Percentiles rank a stretch among this genome's conserved stretches.
phyloP scores from a whole-genome alignment of 225 moss, liverwort and hornwort genomes.

The Bryoerythrophyllum caledonicum region DNA sequence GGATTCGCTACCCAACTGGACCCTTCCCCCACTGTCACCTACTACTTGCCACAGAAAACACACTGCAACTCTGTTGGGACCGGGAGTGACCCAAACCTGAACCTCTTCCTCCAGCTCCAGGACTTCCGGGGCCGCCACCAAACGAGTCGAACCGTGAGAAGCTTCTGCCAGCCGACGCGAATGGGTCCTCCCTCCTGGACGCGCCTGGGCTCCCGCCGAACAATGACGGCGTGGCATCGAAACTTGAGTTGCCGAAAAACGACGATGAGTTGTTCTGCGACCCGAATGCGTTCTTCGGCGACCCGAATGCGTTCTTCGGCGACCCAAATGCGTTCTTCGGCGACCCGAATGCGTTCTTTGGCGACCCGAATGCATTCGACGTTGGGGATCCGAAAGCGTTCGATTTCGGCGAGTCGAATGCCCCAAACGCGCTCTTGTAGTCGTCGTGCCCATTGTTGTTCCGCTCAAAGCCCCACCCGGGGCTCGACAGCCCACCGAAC shows the following conservation, averaged over 20 bases:
- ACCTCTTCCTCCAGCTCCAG: constrained; percentile 35
- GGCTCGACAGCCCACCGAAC: constrained; percentile 55
- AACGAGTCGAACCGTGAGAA: constrained; percentile 63
- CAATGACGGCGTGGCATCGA: constrained; percentile 47
- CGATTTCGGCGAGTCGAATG: constrained; percentile 56
- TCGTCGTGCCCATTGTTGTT: constrained; percentile 56
- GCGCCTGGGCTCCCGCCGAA: constrained; percentile 56
- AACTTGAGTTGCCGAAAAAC: constrained; percentile 43
- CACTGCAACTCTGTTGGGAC: not conserved
- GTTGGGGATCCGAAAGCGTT: constrained; percentile 52
- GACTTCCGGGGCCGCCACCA: constrained; percentile 40
- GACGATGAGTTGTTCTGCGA: constrained; percentile 49
- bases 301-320: constrained; percentile 29
- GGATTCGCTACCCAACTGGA: not conserved
- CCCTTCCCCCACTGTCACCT: not conserved
- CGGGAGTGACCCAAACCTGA: constrained; percentile 15
- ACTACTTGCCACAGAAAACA: not conserved
- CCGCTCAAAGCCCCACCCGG: constrained; percentile 56
- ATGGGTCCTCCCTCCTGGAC: constrained; percentile 46
- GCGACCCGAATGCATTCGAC: constrained; percentile 48
- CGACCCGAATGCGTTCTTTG: constrained; percentile 44
- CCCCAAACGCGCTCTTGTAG: constrained; percentile 51
- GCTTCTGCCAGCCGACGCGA: constrained; percentile 40
- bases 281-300: constrained; percentile 43
- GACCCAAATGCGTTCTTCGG: constrained; percentile 28